Percentiles rank a stretch among this genome's conserved stretches.
These are phyloP conservation scores for Porphyra umbilicalis DNA, from an alignment of 31 red algal species.

Conservation along the genomic window DNA sequence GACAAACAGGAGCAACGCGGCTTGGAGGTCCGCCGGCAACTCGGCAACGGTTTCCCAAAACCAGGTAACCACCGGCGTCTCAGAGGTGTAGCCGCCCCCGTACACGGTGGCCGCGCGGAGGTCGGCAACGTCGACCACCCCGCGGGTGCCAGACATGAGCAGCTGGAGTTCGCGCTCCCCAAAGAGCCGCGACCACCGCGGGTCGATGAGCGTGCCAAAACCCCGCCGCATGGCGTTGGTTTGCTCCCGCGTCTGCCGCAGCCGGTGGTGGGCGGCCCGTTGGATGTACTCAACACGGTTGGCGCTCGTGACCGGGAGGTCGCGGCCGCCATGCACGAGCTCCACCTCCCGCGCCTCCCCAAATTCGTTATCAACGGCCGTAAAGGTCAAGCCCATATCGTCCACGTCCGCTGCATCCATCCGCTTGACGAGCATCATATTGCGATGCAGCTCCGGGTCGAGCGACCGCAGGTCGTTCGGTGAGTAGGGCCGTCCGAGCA, in stretches of 20 bases:
- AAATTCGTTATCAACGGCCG: constrained; percentile 79
- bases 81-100: constrained; percentile 81
- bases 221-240: constrained; percentile 78
- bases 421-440: constrained; percentile 76
- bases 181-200: constrained; percentile 82
- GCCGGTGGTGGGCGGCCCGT: constrained; percentile 81
- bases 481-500: constrained; percentile 80
- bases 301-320: constrained; percentile 54
- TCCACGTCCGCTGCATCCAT: constrained; percentile 45
- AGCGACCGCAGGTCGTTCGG: constrained; percentile 76
- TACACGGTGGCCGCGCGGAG: constrained; percentile 67
- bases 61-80: constrained; percentile 54
- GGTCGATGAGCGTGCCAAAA: constrained; percentile 68
- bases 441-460: constrained; percentile 89
- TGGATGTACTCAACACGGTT: constrained; percentile 98
- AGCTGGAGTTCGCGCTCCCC: constrained; percentile 79
- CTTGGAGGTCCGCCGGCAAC: constrained; percentile 65
- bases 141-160: constrained; percentile 73
- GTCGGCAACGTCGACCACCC: constrained; percentile 77
- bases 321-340: constrained; percentile 61
- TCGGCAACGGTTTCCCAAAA: constrained; percentile 89
- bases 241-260: constrained; percentile 89
- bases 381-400: constrained; percentile 82
- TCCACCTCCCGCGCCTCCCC: constrained; percentile 58
- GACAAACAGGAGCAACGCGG: constrained; percentile 90